Conservation (phyloP, 139 green algal genomes). For the Edaphochlamys debaryana region DNA sequence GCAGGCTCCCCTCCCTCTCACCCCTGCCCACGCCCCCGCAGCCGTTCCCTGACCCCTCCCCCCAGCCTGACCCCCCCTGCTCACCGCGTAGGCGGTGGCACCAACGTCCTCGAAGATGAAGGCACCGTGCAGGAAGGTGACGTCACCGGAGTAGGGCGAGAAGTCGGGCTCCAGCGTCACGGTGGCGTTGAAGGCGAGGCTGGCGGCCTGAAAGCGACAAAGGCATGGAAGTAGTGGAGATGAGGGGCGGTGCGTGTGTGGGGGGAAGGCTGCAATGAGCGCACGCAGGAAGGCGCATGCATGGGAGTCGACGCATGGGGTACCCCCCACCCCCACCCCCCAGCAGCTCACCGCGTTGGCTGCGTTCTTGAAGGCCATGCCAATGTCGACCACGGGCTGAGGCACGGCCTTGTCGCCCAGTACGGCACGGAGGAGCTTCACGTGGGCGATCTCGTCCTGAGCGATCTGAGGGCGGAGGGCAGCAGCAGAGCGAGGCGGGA, state of each 20-base stretch:
- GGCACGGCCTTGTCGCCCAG: constrained; percentile 30
- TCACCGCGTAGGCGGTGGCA: constrained; percentile 36
- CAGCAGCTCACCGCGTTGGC: constrained; percentile 47
- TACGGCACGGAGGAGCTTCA: constrained; percentile 44
- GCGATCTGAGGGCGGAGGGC: not conserved
- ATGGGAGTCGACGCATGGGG: too few species aligned
- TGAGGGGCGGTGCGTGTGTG: too few species aligned
- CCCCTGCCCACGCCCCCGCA: too few species aligned
- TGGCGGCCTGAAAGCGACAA: constrained; percentile 37
- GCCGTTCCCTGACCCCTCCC: too few species aligned
- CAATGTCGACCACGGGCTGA: constrained; percentile 40
- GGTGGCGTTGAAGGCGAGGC: constrained; percentile 44
- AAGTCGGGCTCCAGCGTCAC: constrained; percentile 55
- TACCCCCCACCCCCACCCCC: not conserved
- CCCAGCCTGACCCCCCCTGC: too few species aligned
- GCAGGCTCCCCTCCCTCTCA: too few species aligned
- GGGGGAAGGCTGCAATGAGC: not conserved
- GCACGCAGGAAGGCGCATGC: not conserved
- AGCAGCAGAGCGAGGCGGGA: not conserved
- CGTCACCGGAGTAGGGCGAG: constrained; percentile 57
- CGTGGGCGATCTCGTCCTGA: constrained; percentile 63
- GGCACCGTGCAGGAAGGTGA: constrained; percentile 67
- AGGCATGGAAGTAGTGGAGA: not conserved
- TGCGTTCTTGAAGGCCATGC: constrained; percentile 50
- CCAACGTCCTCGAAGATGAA: constrained; percentile 74